Conservation (phyloP, 495 filamentous ascomycete species). For the Lepidopterella palustris region DNA sequence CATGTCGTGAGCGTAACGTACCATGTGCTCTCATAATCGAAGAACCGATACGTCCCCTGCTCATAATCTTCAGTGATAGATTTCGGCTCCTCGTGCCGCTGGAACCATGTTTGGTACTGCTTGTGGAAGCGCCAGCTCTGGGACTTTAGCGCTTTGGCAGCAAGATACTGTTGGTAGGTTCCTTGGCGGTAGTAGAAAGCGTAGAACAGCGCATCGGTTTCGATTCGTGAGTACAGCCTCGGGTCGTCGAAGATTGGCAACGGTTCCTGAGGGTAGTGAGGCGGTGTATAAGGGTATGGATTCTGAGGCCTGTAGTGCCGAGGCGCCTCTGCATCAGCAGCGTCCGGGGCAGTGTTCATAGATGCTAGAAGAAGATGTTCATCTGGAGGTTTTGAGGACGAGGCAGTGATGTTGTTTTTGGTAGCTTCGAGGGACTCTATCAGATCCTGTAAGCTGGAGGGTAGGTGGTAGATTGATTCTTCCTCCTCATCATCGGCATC, state of each 20-base stretch:
- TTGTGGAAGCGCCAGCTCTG: conserved; percentile 99
- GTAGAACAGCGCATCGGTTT: conserved; percentile 96
- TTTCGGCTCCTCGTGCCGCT: conserved; percentile 96
- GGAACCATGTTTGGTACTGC: conserved; percentile 99
- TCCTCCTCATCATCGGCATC: conserved; percentile 47
- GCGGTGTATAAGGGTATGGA: conserved; percentile 62
- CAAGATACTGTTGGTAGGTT: conserved; percentile 92
- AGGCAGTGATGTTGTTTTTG: conserved; percentile 43
- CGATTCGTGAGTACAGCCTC: conserved; percentile 75
- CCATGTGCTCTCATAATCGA: conserved; percentile 99
- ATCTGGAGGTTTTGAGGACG: conserved; percentile 25
- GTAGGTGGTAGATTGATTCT: conserved; percentile 93
- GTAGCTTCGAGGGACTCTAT: conserved; percentile 84
- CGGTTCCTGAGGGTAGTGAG: conserved; percentile 88
- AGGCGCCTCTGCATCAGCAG: conserved; percentile 72
- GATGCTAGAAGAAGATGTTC: conserved; percentile 66
- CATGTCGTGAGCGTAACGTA: conserved; percentile 44
- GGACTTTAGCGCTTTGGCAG: conserved; percentile 87
- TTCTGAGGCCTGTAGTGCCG: conserved; percentile 76
- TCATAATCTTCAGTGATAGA: conserved; percentile 97
- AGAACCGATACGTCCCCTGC: conserved; percentile 97
- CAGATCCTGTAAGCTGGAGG: conserved; percentile 79
- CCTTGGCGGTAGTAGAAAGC: conserved; percentile 98
- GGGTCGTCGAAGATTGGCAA: conserved; percentile 86
- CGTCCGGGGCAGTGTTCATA: conserved; percentile 61